Base-by-base conservation (phyloP, 176 grass and related monocot species). In the Oryza glaberrima region DNA sequence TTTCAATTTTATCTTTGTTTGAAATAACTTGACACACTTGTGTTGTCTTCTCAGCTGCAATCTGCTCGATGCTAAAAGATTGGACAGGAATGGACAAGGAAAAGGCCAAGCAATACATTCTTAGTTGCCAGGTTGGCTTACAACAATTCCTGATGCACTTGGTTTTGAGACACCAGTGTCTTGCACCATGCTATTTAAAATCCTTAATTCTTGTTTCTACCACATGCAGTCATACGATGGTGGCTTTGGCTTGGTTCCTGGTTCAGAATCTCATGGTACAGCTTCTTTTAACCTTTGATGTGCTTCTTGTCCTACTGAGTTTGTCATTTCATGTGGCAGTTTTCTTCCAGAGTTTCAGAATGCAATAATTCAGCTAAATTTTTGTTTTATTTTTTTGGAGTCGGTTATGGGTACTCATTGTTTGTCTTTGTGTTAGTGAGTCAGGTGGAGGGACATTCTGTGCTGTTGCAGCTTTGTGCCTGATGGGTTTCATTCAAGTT, bases 251-350 rank as follows among this genome's bases (percentile, higher is more conserved):
- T 86, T 98, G 66, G 89, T 83, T 85, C 96, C 96, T 28, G 90
- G 93, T 89, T 93, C 88, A 40, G 96, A 98, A 84, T 95, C 96
- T 90, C 96, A 98, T 91, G 96, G 93, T 98, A 78, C n/a, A 75
- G 35, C 19, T 80, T 51, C 63, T 41, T 91, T 58, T 65, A 72
- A 36, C 43, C 43, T 66, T 52, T 76, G 7, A 63, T 63, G 34
- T 65, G 32, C 85, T 58, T 7, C 61, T 75, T 56, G 75, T 23
- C 70, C 64, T 76, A 11, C 63, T 73, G 40, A 26, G 0, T 45
- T 49, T 81, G 16, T 51, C 34, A 72, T 65, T 56, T 34, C 15
- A 73, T n/a, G 11, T 41, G 14, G 14, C 30, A 17, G 54, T 76
- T 84, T 41, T 11, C 34, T 30, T 43, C 67, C 44, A 30, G 12